Base-by-base conservation (phyloP, 192 early-diverging fungal genomes). In the Linnemannia exigua region DNA sequence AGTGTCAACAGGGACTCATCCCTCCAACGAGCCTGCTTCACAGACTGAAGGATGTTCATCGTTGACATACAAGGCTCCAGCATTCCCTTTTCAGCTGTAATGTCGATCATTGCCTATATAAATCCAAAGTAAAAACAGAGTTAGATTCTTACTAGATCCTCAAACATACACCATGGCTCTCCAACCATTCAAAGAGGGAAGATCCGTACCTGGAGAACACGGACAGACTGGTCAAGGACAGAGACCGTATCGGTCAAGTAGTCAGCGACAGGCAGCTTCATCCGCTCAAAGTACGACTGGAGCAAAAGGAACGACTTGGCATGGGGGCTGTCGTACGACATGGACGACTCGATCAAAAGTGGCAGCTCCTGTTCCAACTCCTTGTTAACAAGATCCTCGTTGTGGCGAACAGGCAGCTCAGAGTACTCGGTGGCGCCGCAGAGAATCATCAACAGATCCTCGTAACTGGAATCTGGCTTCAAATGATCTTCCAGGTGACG, bases 371-470 rank as follows among this genome's bases (percentile, higher is more conserved):
- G 90, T 76, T 96, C 96, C 20, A 99, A 88, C 67, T 96, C 95
- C 46, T 90, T 90, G 89, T 99, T 98, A 69, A 97, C 87, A 52
- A 96, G 70, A 84, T 99, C 97, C 78, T 99, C 99, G 84, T 98
- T 97, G 82, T 98, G 97, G 2, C 98, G 92, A 7, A 99, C 97
- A 0, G 98, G 97, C 25, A 98, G 84, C 79, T 99, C 97, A 16
- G 93, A 90, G 91, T 96, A 99, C 79, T 99, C 98, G 3, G 92
- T 90, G 0, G 94, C 93, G 74, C 97, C 95, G 80, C 94, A 93
- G 14, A 99, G 90, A 77, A 98, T 88, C 54, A 92, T 89, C 70
- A 99, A 75, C 35, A 99, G 74, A 48, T 92, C 92, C 86, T 92
- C 90, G 31, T 94, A 84, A 5, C 82, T 81, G 11, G 89, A 88